Conservation (phyloP, 306 rosid species). For the Quercus dentata region DNA sequence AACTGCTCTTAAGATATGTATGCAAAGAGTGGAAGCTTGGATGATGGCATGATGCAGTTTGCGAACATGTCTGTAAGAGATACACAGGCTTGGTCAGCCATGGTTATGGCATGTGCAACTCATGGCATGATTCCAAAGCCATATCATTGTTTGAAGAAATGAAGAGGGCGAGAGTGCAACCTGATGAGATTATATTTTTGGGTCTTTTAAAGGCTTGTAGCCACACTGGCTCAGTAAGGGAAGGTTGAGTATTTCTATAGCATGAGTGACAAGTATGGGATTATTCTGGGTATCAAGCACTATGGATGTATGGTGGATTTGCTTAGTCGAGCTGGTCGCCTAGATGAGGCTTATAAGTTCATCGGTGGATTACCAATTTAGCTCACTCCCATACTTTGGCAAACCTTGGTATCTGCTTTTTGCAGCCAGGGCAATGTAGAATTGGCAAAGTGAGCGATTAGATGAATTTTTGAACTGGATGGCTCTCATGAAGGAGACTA, state of each 20-base stretch:
- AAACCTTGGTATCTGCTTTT: no score
- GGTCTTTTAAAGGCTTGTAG: conserved; percentile 76
- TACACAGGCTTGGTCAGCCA: conserved; percentile 67
- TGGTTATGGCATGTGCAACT: conserved; percentile 67
- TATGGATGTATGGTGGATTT: no score
- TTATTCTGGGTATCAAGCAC: no score
- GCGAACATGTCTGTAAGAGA: conserved; percentile 58
- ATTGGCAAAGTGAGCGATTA: no score
- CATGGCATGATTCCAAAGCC: conserved; percentile 60
- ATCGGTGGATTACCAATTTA: no score
- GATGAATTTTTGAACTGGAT: no score
- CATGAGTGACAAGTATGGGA: conserved; percentile 7
- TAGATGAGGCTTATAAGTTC: conserved; percentile 36
- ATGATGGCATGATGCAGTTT: conserved; percentile 59
- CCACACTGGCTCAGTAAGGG: conserved; percentile 70
- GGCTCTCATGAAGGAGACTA: not conserved
- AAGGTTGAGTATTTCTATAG: no score
- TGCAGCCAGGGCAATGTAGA: conserved; percentile 60
- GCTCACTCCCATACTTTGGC: no score
- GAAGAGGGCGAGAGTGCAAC: conserved; percentile 49
- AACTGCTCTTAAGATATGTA: conserved; percentile 82
- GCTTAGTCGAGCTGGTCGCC: no score
- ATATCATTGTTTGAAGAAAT: conserved; percentile 55
- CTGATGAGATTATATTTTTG: conserved; percentile 71
- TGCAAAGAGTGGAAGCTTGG: conserved; percentile 75